phyloP scores from a whole-genome alignment of 2,329 filamentous ascomycete species.

The Ascochyta pisi region DNA sequence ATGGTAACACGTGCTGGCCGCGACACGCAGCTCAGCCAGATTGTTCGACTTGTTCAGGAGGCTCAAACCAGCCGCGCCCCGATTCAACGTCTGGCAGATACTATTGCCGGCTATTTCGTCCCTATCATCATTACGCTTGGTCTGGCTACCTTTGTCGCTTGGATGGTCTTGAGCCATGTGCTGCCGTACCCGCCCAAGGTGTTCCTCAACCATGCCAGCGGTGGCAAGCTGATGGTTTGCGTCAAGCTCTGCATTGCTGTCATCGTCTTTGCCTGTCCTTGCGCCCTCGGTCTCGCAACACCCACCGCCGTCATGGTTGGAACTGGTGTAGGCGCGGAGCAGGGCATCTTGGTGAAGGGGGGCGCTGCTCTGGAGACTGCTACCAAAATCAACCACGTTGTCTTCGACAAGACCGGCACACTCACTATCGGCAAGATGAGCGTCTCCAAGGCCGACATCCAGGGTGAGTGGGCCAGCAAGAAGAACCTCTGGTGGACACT shows the following conservation, averaged over 20 bases:
- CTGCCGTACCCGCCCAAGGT: constrained; percentile 85
- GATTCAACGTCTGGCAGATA: constrained; percentile 91
- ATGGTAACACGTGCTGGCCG: constrained; percentile 89
- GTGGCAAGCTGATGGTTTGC: constrained; percentile 95
- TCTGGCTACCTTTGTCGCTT: constrained; percentile 81
- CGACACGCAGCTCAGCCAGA: constrained; percentile 96
- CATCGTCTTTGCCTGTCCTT: constrained; percentile 97
- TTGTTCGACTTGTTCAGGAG: constrained; percentile 97
- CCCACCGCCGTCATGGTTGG: constrained; percentile 99
- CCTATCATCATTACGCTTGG: constrained; percentile 87
- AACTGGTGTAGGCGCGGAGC: constrained; percentile 93
- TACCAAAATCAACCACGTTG: constrained; percentile 86
- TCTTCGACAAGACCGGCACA: constrained; percentile 96
- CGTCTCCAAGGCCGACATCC: constrained; percentile 75
- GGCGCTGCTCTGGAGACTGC: constrained; percentile 89
- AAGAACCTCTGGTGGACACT: constrained; percentile 92
- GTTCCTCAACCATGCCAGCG: constrained; percentile 79
- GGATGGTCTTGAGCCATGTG: constrained; percentile 94
- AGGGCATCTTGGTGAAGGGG: constrained; percentile 97
- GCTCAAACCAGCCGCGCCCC: constrained; percentile 93
- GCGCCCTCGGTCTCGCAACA: constrained; percentile 92
- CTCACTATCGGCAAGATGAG: constrained; percentile 96
- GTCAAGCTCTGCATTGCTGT: constrained; percentile 97
- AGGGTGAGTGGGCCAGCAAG: constrained; percentile 71
- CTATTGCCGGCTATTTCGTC: constrained; percentile 91